Percentiles rank a stretch among this genome's conserved stretches.
Evolutionary conservation across 139 green algal species (phyloP).

Genomic region (Micromonas pusilla): DNA sequence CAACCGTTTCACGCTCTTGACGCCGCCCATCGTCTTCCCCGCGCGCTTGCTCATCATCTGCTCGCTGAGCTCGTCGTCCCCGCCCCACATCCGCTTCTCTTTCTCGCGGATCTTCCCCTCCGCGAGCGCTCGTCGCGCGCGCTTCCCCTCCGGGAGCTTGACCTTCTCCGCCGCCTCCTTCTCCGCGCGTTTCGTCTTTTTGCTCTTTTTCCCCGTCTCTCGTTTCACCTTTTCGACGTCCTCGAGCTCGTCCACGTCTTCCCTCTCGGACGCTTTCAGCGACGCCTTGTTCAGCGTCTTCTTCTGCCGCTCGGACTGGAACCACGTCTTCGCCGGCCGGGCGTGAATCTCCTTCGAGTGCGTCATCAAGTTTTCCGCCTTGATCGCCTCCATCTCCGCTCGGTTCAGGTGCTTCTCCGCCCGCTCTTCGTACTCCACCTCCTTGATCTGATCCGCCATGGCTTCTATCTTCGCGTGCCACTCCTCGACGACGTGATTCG

Average conservation of each 20-base stretch:
- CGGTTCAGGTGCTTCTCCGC: conserved; percentile 39
- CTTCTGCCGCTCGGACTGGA: conserved; percentile 52
- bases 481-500: conserved; percentile 41
- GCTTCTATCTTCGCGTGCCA: conserved; percentile 63
- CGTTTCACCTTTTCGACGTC: not conserved
- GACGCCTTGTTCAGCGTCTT: conserved; percentile 34
- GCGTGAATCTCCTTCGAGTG: conserved; percentile 85
- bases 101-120: not conserved
- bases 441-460: conserved; percentile 51
- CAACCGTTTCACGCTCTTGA: conserved; percentile 1
- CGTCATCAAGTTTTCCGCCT: conserved; percentile 80
- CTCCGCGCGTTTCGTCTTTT: not conserved
- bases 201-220: not conserved
- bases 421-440: conserved; percentile 39
- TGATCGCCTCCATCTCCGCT: conserved; percentile 90
- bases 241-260: conserved; percentile 11
- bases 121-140: not conserved
- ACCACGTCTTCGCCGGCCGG: conserved; percentile 86
- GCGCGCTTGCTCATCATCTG: not conserved
- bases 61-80: not conserved
- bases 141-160: not conserved
- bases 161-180: not conserved
- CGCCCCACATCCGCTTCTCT: not conserved
- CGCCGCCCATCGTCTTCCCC: conserved; percentile 1
- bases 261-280: conserved; percentile 35